Evolutionary conservation across 306 rosid genomes (phyloP), one percentile per base, ranked within the genome.

Genomic region (Pyrus bretschneideri): DNA sequence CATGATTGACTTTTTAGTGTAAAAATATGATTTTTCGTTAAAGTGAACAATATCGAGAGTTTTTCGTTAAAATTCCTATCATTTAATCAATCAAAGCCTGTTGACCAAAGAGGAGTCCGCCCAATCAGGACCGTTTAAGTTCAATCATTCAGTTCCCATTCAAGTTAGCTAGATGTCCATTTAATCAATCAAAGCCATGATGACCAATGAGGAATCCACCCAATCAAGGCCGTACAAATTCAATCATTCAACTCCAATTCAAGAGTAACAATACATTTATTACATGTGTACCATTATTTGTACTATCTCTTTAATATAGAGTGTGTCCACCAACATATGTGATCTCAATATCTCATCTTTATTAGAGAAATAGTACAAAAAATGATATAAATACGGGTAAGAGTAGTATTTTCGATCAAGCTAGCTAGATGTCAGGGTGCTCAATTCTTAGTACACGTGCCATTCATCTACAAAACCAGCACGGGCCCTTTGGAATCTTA

Each of bases 151-250:
- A 6, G 35, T 44, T 42, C 11, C 54, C 40, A 40, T 73, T 42
- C 58, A 18, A 42, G 25, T n/a, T 52, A 15, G 12, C 45, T 35
- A 44, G 42, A 61, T 57, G 70, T 57, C 74, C 42, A 38, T 38
- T 38, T 63, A 27, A 65, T 65, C 78, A 51, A 67, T 69, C 66
- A 69, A 15, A 18, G 23, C 46, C 31, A 78, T 73, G 67, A 58
- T 69, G 57, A 63, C 12, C 12, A 11, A 59, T 25, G 63, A 8
- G 18, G 66, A 54, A 35, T 11, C 71, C 49, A 65, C 58, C 59
- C 51, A 51, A 74, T 82, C 67, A 73, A 65, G 62, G 31, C 79
- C 82, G 76, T 78, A 35, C 44, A 23, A 58, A 55, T n/a, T 72
- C 54, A 73, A 73, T 60, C 77, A 60, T 61, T 72, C 23, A 6